phyloP scores from a whole-genome alignment of 108 stramenopile genomes.

The Pseudonitzschia delicatissima region DNA sequence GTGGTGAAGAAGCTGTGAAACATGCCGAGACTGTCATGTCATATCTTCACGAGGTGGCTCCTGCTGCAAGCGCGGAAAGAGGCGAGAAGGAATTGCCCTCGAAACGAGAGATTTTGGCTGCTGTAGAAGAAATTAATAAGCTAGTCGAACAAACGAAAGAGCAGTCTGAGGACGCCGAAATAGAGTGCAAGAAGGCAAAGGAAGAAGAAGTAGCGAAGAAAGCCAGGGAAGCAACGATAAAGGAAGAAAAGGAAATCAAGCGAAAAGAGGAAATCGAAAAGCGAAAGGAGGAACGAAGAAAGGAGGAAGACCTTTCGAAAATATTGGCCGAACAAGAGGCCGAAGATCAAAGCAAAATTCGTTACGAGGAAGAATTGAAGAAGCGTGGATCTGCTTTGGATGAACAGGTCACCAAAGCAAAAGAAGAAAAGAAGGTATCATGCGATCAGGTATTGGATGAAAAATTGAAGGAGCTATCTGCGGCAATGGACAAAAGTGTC shows the following conservation, averaged over 20 bases:
- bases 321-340: slow-evolving; percentile 14
- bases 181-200: slow-evolving; percentile 12
- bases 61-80: slow-evolving; percentile 5
- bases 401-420: slow-evolving; percentile 22
- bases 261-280: neutral
- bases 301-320: slow-evolving; percentile 12
- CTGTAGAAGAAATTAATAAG: slow-evolving; percentile 32
- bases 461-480: slow-evolving; percentile 24
- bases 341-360: slow-evolving; percentile 33
- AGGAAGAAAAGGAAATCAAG: slow-evolving; percentile 13
- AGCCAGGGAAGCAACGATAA: slow-evolving; percentile 8
- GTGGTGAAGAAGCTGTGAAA: slow-evolving; percentile 22
- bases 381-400: slow-evolving; percentile 20
- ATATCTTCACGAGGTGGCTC: slow-evolving; percentile 27
- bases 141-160: slow-evolving; percentile 26
- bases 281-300: slow-evolving; percentile 16
- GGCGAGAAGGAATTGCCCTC: slow-evolving; percentile 25
- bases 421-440: slow-evolving; percentile 25
- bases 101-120: slow-evolving; percentile 35
- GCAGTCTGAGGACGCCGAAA: slow-evolving; percentile 9
- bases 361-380: slow-evolving; percentile 25
- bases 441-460: slow-evolving; percentile 13
- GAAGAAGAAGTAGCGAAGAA: slow-evolving; percentile 18
- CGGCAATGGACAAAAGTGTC: slow-evolving; percentile 33
- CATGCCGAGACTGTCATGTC: slow-evolving; percentile 31